Evolutionary conservation across 2,329 filamentous ascomycete species (phyloP), one percentile per base, ranked within the genome.

Genomic region (Xylariomycetidae sp.): DNA sequence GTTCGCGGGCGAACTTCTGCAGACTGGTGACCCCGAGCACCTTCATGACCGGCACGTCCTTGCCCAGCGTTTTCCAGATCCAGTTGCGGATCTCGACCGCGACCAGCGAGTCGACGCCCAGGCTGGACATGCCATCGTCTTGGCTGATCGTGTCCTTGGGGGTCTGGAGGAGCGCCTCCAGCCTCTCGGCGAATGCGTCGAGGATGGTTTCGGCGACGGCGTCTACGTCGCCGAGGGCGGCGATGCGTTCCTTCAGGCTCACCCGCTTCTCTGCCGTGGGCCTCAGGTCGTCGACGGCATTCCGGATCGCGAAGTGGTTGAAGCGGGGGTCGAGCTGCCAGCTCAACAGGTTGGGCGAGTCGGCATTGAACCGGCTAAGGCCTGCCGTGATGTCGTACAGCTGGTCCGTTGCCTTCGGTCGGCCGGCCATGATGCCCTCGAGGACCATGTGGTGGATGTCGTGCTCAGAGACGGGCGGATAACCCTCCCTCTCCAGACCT

Each of bases 381-480:
- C 64, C 64, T 0, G 61, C 62, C 1, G 58, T 64, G 28, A 67
- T 52, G 41, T 64, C 60, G 35, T 49, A 37, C 6, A 58, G 41
- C 14, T 22, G 5, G 26, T 6, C 4, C 13, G 10, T 10, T 13
- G 10, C 6, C n/a, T 18, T 36, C 0, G 63, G 60, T 6, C 49
- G 54, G 4, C 68, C 67, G 0, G 60, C 58, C 1, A 57, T 48
- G 17, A 75, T 63, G 5, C 68, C 68, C 45, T 74, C 68, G 7
- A 70, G 57, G 38, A 74, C 68, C 54, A 69, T 62, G 41, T 69
- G 63, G 41, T 72, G 67, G 12, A 74, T 46, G 33, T 72, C 68
- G 3, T 59, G 56, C 48, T 74, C 70, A 3, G 69, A 70, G 10
- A 73, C 58, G 22, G 64, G 63, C 34, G 61, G 63, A 35, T 67